Evolutionary conservation across 306 rosid genomes (phyloP).

Genomic region (Fagus crenata): DNA sequence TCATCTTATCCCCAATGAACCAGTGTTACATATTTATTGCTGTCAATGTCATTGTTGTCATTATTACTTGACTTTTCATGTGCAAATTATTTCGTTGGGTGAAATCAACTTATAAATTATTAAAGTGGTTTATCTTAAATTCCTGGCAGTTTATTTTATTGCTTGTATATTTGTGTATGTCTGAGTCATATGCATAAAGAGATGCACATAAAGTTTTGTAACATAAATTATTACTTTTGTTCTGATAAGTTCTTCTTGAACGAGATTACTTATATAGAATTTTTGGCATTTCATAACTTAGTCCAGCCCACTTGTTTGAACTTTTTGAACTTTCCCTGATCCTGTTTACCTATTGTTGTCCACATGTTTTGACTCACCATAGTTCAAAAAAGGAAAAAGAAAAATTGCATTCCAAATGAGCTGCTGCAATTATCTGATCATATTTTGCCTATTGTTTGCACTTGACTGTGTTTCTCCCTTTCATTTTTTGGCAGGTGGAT

Average conservation of each 20-base stretch:
- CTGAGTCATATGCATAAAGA: not conserved
- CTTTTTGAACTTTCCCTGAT: conserved; percentile 1
- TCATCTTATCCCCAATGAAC: no score
- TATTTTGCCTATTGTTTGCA: not conserved
- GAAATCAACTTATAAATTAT: not conserved
- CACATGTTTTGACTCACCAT: conserved; percentile 3
- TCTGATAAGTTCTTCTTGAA: not conserved
- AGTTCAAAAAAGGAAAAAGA: not conserved
- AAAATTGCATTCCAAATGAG: not conserved
- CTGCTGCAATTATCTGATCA: conserved; percentile 11
- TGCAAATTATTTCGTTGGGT: not conserved
- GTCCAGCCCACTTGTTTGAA: not conserved
- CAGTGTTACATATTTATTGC: no score
- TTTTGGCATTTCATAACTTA: no score
- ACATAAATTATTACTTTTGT: not conserved
- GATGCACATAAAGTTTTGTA: not conserved
- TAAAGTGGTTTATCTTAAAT: not conserved
- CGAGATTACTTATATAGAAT: no score
- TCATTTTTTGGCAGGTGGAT: conserved; percentile 65
- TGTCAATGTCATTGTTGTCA: no score
- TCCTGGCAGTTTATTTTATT: not conserved
- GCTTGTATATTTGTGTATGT: not conserved
- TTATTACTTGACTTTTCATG: no score
- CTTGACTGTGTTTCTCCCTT: not conserved
- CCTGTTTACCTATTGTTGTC: not conserved